Evolutionary conservation across 1,139 yeast species (phyloP).

Genomic region (Meyerozyma sp.): DNA sequence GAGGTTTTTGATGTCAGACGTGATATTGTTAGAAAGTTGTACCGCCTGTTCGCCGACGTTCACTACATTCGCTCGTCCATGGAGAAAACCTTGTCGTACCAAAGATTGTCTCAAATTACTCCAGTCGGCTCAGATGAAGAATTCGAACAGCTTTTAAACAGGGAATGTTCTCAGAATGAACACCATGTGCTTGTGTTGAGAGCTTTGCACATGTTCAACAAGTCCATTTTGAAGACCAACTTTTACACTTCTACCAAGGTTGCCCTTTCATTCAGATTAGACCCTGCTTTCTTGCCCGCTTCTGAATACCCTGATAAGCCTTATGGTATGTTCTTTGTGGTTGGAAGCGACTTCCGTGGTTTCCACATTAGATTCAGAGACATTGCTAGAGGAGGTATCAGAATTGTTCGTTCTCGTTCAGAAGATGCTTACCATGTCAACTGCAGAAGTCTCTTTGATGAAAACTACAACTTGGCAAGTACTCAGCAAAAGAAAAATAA

Average conservation of each 20-base stretch:
- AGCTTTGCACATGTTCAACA: slow-evolving; percentile 80
- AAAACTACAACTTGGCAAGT: slow-evolving; percentile 90
- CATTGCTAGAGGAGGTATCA: slow-evolving; percentile 96
- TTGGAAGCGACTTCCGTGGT: slow-evolving; percentile 95
- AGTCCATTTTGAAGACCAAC: slow-evolving; percentile 86
- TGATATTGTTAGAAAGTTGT: slow-evolving; percentile 73
- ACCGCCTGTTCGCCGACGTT: slow-evolving; percentile 86
- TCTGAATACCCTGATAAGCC: slow-evolving; percentile 90
- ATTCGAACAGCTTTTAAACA: slow-evolving; percentile 60
- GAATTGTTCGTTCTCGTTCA: slow-evolving; percentile 87
- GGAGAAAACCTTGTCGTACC: slow-evolving; percentile 84
- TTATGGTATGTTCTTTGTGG: slow-evolving; percentile 91
- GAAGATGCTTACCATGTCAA: slow-evolving; percentile 82
- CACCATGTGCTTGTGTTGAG: slow-evolving; percentile 75
- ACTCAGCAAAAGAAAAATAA: slow-evolving; percentile 97
- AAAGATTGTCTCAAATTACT: slow-evolving; percentile 72
- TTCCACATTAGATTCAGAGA: slow-evolving; percentile 97
- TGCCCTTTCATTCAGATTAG: slow-evolving; percentile 86
- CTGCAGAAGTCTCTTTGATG: slow-evolving; percentile 87
- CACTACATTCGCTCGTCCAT: slow-evolving; percentile 75
- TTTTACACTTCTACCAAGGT: slow-evolving; percentile 93
- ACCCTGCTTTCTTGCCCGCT: slow-evolving; percentile 79
- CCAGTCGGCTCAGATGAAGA: slow-evolving; percentile 75
- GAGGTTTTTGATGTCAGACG: slow-evolving; percentile 70
- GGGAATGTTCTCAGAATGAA: slow-evolving; percentile 75